Evolutionary conservation across 345 rosid species (phyloP).

Genomic region (Lepidium aucheri): DNA sequence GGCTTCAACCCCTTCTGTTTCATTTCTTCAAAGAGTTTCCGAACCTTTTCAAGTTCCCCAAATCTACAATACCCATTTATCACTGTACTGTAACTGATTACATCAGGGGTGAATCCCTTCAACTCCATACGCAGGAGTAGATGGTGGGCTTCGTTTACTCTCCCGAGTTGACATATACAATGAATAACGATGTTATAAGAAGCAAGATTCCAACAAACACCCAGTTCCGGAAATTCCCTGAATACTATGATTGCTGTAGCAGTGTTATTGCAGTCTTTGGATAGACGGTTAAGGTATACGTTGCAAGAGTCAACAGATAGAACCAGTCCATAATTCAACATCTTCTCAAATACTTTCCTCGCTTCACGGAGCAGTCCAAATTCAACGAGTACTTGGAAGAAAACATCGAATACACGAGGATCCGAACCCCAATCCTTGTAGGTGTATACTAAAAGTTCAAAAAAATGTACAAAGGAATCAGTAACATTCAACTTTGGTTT

Average conservation of each 20-base stretch:
- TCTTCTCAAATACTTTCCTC: slow-evolving; percentile 58
- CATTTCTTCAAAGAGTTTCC: slow-evolving; percentile 68
- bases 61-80: slow-evolving; percentile 68
- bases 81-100: slow-evolving; percentile 72
- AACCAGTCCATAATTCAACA: slow-evolving; percentile 72
- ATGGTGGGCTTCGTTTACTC: slow-evolving; percentile 63
- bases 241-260: slow-evolving; percentile 34
- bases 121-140: slow-evolving; percentile 61
- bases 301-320: slow-evolving; percentile 84
- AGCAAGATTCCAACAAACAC: slow-evolving; percentile 65
- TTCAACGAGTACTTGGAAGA: slow-evolving; percentile 74
- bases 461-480: slow-evolving; percentile 42
- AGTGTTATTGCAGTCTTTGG: slow-evolving; percentile 31
- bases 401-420: slow-evolving; percentile 71
- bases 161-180: slow-evolving; percentile 49
- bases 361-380: slow-evolving; percentile 61
- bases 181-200: slow-evolving; percentile 69
- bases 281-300: slow-evolving; percentile 53
- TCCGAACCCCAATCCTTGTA: slow-evolving; percentile 92
- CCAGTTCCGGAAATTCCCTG: slow-evolving; percentile 46
- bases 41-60: slow-evolving; percentile 40
- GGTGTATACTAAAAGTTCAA: slow-evolving; percentile 60
- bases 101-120: slow-evolving; percentile 69
- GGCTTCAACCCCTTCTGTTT: slow-evolving; percentile 50
- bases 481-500: slow-evolving; percentile 45